A percentile compares a stretch with the other conserved stretches of the same genome.
Evolutionary conservation across 768 basidiomycete genomes (phyloP).

Genomic region (Leccinum longicurvipes): DNA sequence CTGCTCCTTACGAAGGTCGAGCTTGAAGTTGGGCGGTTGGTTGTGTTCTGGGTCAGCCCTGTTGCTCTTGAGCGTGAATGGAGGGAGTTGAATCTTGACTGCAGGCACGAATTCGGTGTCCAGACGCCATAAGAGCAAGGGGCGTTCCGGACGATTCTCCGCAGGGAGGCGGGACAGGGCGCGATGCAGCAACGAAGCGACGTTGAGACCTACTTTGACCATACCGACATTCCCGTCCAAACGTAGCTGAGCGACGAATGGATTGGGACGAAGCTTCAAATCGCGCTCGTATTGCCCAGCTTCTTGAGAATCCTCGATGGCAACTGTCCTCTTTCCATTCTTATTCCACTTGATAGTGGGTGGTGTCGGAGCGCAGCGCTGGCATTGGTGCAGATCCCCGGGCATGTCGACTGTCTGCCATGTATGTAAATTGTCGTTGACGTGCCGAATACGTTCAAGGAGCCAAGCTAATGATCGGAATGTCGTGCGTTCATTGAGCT

Average conservation of each 20-base stretch:
- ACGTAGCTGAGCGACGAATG: slow-evolving; percentile 83
- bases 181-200: slow-evolving; percentile 83
- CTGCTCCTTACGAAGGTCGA: slow-evolving; percentile 78
- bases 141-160: slow-evolving; percentile 41
- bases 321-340: slow-evolving; percentile 52
- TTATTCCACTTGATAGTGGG: slow-evolving; percentile 77
- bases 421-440: slow-evolving; percentile 56
- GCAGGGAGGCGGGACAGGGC: slow-evolving; percentile 77
- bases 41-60: slow-evolving; percentile 61
- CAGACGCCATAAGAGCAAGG: slow-evolving; percentile 72
- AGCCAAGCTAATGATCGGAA: slow-evolving; percentile 87
- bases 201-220: slow-evolving; percentile 84
- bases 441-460: slow-evolving; percentile 74
- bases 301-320: slow-evolving; percentile 80
- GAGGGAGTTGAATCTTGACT: slow-evolving; percentile 54
- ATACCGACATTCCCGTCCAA: slow-evolving; percentile 60
- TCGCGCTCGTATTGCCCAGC: slow-evolving; percentile 88
- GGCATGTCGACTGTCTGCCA: slow-evolving; percentile 63
- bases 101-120: slow-evolving; percentile 72
- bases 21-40: slow-evolving; percentile 77
- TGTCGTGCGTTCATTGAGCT: slow-evolving; percentile 76
- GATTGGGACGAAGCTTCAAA: slow-evolving; percentile 79
- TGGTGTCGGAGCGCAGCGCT: slow-evolving; percentile 76
- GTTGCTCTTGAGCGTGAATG: slow-evolving; percentile 76
- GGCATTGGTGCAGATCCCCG: slow-evolving; percentile 54